Evolutionary conservation across 2,329 filamentous ascomycete genomes (phyloP).

Genomic region (Cordyceps javanica): DNA sequence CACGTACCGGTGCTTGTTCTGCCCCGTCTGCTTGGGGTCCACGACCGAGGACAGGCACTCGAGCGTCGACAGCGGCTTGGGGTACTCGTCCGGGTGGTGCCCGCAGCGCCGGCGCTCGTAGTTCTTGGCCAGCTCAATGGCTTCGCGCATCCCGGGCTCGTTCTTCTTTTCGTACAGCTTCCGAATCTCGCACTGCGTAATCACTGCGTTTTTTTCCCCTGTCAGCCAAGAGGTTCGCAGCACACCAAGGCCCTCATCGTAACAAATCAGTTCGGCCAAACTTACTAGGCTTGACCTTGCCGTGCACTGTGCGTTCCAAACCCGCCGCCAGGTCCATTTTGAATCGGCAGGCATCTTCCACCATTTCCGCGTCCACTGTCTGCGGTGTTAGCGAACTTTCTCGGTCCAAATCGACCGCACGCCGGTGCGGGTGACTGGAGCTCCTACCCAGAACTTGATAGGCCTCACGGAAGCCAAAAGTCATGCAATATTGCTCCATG

Average conservation of each 20-base stretch:
- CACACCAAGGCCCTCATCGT: too few relatives aligned
- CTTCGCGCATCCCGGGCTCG: conserved; percentile 46
- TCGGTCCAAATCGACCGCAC: background rate
- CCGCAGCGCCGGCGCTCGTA: conserved; percentile 73
- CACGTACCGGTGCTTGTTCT: conserved; percentile 74
- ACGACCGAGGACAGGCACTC: conserved; percentile 72
- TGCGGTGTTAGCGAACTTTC: conserved; percentile 19
- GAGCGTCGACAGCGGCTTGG: conserved; percentile 60
- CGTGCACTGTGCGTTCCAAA: conserved; percentile 77
- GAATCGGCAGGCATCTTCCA: conserved; percentile 73
- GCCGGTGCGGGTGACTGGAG: background rate
- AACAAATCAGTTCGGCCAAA: conserved; percentile 19
- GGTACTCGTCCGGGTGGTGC: conserved; percentile 66
- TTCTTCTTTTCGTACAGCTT: conserved; percentile 63
- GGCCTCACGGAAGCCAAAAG: conserved; percentile 85
- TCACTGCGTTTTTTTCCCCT: conserved; percentile 52
- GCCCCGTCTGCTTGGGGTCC: conserved; percentile 64
- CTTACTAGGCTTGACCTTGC: conserved; percentile 74
- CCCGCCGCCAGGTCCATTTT: conserved; percentile 82
- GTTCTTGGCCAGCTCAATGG: conserved; percentile 69
- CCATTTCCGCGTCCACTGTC: conserved; percentile 74
- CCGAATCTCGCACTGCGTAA: conserved; percentile 75
- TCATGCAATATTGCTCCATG: conserved; percentile 84
- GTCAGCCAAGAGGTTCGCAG: conserved; percentile 12
- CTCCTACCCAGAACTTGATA: conserved; percentile 75